Base-by-base conservation (phyloP, 352 stramenopile species). In the Pythium myriotylum region DNA sequence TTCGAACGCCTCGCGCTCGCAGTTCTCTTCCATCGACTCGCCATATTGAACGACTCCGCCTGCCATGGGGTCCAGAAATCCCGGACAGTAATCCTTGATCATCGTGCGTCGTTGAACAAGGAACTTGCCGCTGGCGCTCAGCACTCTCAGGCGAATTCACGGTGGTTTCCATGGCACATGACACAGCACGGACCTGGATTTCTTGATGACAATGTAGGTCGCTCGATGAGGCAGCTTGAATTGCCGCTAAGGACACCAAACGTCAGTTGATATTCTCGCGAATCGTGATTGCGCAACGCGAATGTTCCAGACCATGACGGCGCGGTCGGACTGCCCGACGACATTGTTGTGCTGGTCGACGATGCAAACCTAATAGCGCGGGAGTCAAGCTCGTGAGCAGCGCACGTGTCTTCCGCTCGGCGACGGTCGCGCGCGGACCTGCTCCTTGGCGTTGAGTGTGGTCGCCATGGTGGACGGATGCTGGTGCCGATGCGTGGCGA, bases 61-160 rank as follows among this genome's bases (percentile, higher is more conserved):
- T 1, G 87, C 77, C 79, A 93, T 88, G 7, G 86, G 82, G 52
- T 96, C 87, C 29, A 94, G 73, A 54, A 87, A 88, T 0, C 87
- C 87, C 0, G 88, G 84, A 56, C 88, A 96, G 54, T 95, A 96
- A 64, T 96, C 88, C 71, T 96, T 96, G 67, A 89, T 86, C 74
- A 89, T 85, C 29, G 85, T 95, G 45, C 88, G 84, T 0, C 81
- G 78, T 62, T 96, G 88, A 40, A 96, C 87, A 56, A 88, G 81
- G 42, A 87, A 95, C 43, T 91, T 74, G 42, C 84, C 86, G 46
- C 86, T 94, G 47, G 29, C 29, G 10, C 10, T 35, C 29, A 35
- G 5, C 10, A 10, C 10, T 35, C 29, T 35, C 29, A 35, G 29
- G n/a, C n/a, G 5, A 35, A 10, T 10, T 35, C 29, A 10, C 5